A percentile compares a stretch with the other conserved stretches of the same genome.
Conservation (phyloP, 2,329 filamentous ascomycete genomes). For the Didymella glomerata region DNA sequence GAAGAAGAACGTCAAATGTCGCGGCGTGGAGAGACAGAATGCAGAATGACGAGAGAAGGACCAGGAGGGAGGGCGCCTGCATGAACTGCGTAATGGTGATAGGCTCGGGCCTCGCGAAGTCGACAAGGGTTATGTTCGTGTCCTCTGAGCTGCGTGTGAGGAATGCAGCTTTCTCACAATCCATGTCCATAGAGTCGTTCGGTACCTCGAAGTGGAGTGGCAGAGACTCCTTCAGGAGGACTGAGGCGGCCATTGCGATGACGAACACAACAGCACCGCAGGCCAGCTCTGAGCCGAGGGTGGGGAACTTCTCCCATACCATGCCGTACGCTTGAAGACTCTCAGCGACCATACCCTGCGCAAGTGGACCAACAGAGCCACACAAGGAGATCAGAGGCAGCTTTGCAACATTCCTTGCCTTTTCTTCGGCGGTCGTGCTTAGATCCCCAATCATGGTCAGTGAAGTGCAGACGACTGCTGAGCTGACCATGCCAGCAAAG, state of each 20-base stretch:
- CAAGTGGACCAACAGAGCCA: slow-evolving; percentile 57
- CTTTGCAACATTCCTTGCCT: slow-evolving; percentile 54
- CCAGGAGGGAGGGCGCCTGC: slow-evolving; percentile 56
- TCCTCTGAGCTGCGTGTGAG: slow-evolving; percentile 51
- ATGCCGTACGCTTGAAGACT: slow-evolving; percentile 54
- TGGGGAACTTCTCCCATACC: slow-evolving; percentile 56
- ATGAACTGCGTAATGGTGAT: slow-evolving; percentile 58
- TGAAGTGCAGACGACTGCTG: slow-evolving; percentile 55
- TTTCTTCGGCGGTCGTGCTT: slow-evolving; percentile 47
- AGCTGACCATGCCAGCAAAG: slow-evolving; percentile 55
- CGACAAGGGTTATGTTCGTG: slow-evolving; percentile 44
- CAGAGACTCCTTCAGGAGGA: slow-evolving; percentile 54
- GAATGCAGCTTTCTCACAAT: slow-evolving; percentile 59
- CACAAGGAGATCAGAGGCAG: slow-evolving; percentile 57
- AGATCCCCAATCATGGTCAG: slow-evolving; percentile 59
- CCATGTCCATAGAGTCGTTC: slow-evolving; percentile 38
- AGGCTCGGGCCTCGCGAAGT: slow-evolving; percentile 51
- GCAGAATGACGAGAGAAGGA: slow-evolving; percentile 60
- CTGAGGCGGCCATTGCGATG: slow-evolving; percentile 52
- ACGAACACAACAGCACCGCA: slow-evolving; percentile 54
- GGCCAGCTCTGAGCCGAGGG: slow-evolving; percentile 55
- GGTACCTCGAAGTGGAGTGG: slow-evolving; percentile 37
- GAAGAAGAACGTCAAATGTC: slow-evolving; percentile 60
- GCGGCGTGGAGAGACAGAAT: slow-evolving; percentile 65
- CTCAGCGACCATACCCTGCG: slow-evolving; percentile 54